Percentiles rank a stretch among this genome's conserved stretches.
These are phyloP conservation scores for Brassica hybrid DNA, from an alignment of 441 rosid genomes.

Conservation along the genomic window DNA sequence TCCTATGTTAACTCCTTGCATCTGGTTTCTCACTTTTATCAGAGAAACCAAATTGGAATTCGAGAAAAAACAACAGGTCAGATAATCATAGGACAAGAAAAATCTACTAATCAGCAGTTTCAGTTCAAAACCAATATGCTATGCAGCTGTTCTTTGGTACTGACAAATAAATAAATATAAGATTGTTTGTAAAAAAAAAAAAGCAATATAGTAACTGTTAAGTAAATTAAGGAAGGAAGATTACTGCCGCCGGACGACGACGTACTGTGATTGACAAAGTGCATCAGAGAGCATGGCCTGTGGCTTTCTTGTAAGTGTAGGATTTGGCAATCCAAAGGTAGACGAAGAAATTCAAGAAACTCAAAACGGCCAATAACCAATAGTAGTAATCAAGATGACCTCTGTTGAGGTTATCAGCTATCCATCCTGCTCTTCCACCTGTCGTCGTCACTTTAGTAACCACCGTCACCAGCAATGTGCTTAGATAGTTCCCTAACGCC, in stretches of 20 bases:
- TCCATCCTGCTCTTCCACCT: constrained; percentile 62
- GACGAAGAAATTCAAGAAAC: constrained; percentile 54
- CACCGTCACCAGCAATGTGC: constrained; percentile 54
- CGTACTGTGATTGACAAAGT: neutral
- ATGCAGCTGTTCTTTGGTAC: neutral
- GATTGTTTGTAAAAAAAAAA: too few species aligned
- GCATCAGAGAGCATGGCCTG: constrained; percentile 29
- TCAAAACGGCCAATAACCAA: constrained; percentile 58
- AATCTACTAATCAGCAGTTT: too few species aligned
- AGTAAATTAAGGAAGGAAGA: neutral
- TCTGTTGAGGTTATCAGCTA: constrained; percentile 56
- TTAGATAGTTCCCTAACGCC: constrained; percentile 63
- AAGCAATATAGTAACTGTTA: neutral
- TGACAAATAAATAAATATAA: neutral
- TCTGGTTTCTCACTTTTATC: too few species aligned
- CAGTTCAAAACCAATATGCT: neutral
- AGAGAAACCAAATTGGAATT: neutral
- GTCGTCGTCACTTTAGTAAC: constrained; percentile 55
- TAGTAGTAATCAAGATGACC: constrained; percentile 67
- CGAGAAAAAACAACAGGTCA: too few species aligned
- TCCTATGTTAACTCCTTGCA: too few species aligned
- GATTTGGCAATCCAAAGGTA: constrained; percentile 54
- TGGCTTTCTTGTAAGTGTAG: constrained; percentile 60
- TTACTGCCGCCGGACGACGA: neutral
- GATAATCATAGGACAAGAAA: too few species aligned